Conservation (phyloP, 208 protist genomes). For the Leishmania guyanensis region DNA sequence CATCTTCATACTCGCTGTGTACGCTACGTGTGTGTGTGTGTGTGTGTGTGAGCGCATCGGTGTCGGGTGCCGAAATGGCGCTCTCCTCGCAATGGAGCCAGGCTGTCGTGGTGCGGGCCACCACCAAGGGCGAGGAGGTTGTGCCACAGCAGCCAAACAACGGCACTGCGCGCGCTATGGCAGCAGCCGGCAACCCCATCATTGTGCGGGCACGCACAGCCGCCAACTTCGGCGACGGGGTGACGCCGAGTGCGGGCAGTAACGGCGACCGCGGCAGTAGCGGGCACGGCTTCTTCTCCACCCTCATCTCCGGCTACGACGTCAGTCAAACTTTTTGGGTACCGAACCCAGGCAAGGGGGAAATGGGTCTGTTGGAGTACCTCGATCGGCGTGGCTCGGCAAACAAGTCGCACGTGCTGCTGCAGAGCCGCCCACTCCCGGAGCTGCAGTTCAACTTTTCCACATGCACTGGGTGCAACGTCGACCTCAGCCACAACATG, state of each 20-base stretch:
- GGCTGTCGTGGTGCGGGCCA: slow-evolving; percentile 62
- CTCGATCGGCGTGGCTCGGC: slow-evolving; percentile 52
- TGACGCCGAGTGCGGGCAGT: background rate
- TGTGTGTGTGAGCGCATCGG: slow-evolving; percentile 10
- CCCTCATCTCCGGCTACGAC: slow-evolving; percentile 38
- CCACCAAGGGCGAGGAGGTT: slow-evolving; percentile 35
- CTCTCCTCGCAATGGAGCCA: slow-evolving; percentile 70
- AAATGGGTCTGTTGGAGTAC: slow-evolving; percentile 71
- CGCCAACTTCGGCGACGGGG: slow-evolving; percentile 26
- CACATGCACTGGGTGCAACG: slow-evolving; percentile 69
- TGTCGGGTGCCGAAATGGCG: slow-evolving; percentile 28
- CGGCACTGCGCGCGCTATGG: slow-evolving; percentile 43
- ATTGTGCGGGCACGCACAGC: slow-evolving; percentile 57
- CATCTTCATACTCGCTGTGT: background rate
- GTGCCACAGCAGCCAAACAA: slow-evolving; percentile 38
- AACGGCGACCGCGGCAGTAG: background rate
- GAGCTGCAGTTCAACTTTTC: slow-evolving; percentile 85
- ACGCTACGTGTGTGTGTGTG: slow-evolving; percentile 1
- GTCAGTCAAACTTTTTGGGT: slow-evolving; percentile 70
- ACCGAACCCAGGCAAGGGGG: slow-evolving; percentile 51
- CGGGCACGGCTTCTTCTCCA: slow-evolving; percentile 6
- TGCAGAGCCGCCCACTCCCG: slow-evolving; percentile 66
- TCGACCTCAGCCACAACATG: slow-evolving; percentile 75
- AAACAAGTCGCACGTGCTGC: slow-evolving; percentile 59
- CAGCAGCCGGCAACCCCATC: slow-evolving; percentile 64